Evolutionary conservation across 2,329 filamentous ascomycete species (phyloP), one percentile per base, ranked within the genome.

Genomic region (Zalaria obscura): DNA sequence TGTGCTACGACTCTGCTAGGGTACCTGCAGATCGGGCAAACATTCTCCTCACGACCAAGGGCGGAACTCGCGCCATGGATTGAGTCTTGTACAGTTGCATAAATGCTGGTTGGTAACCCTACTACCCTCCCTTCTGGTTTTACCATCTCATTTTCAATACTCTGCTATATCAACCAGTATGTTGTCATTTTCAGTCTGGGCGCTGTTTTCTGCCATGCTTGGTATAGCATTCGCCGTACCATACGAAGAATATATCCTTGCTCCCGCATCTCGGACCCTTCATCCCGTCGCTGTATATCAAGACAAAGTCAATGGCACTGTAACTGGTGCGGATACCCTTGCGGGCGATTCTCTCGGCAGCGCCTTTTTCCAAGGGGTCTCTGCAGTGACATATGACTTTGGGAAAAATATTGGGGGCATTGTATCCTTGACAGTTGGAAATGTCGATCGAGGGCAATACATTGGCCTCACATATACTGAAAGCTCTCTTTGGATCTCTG

Each of bases 401-500:
- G 51, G 47, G 18, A 41, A 45, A 43, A 66, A 66, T 47, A 64
- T 67, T 27, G 63, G 60, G 3, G 64, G 64, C 2, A 43, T 63
- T 5, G 60, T 66, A 1, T 56, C 55, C 2, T 45, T 67, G 27
- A 51, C 49, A 4, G 52, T 66, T 27, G 57, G 56, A 9, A 45
- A 52, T 0, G 53, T 59, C 2, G 59, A 58, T 18, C 42, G 47
- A 0, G 49, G 56, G 29, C 60, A 65, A 38, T 61, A 56, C 47
- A 64, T 67, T 35, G 64, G 64, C 38, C 51, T 67, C 27, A 60
- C 62, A 2, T 67, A 61, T 42, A 58, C 59, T 2, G 64, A 66
- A 40, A 60, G 55, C 43, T 63, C 59, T 0, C 47, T 70, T 2
- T 75, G 67, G 67, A 67, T 75, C 36, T 69, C 62, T 32, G 61